Conservation (phyloP, 768 basidiomycete genomes). For the Lactarius sp. region DNA sequence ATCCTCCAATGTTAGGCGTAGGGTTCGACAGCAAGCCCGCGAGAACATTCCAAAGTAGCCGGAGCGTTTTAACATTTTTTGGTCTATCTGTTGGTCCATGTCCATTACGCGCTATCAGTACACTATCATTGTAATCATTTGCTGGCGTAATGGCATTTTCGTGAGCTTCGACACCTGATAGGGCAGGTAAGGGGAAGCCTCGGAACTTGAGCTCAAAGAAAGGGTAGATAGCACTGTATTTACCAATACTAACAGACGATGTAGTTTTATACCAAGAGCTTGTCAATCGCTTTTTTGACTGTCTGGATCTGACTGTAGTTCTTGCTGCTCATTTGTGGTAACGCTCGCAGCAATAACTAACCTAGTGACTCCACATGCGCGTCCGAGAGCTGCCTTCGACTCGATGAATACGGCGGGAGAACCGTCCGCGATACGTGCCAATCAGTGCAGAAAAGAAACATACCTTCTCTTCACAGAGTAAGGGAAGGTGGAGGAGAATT, state of each 20-base stretch:
- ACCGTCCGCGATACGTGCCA: not conserved
- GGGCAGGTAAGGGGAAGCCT: not conserved
- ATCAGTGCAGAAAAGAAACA: slow-evolving; percentile 13
- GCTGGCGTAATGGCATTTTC: slow-evolving; percentile 13
- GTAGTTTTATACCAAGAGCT: slow-evolving; percentile 42
- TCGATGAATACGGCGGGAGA: slow-evolving; percentile 85
- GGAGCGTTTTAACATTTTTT: not conserved
- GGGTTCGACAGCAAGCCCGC: slow-evolving; percentile 79
- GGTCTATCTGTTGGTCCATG: slow-evolving; percentile 17
- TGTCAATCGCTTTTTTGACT: slow-evolving; percentile 82
- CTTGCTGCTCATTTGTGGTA: slow-evolving; percentile 92
- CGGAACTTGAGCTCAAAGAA: not conserved
- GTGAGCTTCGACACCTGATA: not conserved
- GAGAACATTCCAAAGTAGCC: slow-evolving; percentile 83
- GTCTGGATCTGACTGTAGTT: slow-evolving; percentile 83
- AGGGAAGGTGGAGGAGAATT: slow-evolving; percentile 93
- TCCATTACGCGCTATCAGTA: slow-evolving; percentile 14
- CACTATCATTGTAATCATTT: slow-evolving; percentile 15
- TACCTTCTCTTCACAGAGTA: slow-evolving; percentile 98
- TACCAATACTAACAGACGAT: not conserved
- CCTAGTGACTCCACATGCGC: slow-evolving; percentile 92
- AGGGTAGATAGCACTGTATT: slow-evolving; percentile 1
- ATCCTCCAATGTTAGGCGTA: slow-evolving; percentile 44
- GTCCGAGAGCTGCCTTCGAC: slow-evolving; percentile 90
- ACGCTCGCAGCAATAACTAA: slow-evolving; percentile 95